Conservation (phyloP, 352 stramenopile species). For the Pythium monospermum region DNA sequence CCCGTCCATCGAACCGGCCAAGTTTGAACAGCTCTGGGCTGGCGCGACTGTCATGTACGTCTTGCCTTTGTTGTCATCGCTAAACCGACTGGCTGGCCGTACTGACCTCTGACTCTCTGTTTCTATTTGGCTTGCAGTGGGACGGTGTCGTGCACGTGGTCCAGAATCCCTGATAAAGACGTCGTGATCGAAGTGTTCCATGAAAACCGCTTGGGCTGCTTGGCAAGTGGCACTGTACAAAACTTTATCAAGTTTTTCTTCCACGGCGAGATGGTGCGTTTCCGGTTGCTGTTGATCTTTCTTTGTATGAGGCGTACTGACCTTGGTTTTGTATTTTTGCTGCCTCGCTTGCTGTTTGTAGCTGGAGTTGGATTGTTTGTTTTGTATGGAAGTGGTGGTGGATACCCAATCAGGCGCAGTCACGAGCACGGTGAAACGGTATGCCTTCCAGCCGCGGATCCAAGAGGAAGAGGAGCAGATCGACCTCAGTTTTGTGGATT, state of each 20-base stretch:
- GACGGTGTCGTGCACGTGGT: constrained; percentile 38
- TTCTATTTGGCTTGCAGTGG: constrained; percentile 28
- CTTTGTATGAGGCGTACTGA: no score
- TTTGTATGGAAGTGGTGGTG: constrained; percentile 78
- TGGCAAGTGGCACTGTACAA: constrained; percentile 70
- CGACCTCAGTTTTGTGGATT: constrained; percentile 80
- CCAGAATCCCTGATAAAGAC: constrained; percentile 63
- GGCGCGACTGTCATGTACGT: constrained; percentile 73
- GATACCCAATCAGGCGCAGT: constrained; percentile 45
- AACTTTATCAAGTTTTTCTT: constrained; percentile 87
- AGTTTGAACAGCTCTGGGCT: constrained; percentile 80
- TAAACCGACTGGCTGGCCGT: not conserved
- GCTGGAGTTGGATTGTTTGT: constrained; percentile 74
- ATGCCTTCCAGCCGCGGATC: constrained; percentile 48
- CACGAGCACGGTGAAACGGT: constrained; percentile 65
- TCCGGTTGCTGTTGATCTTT: no score
- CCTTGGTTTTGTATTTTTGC: no score
- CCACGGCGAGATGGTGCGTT: constrained; percentile 77
- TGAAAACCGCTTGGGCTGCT: constrained; percentile 64
- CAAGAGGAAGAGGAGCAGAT: constrained; percentile 75
- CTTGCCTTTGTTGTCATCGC: not conserved
- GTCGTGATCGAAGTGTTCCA: constrained; percentile 72
- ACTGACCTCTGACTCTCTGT: not conserved
- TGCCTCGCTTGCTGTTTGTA: constrained; percentile 10
- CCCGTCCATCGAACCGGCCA: constrained; percentile 56